phyloP scores from a whole-genome alignment of 1,284 basidiomycete species.

The Sporisorium scitamineum region DNA sequence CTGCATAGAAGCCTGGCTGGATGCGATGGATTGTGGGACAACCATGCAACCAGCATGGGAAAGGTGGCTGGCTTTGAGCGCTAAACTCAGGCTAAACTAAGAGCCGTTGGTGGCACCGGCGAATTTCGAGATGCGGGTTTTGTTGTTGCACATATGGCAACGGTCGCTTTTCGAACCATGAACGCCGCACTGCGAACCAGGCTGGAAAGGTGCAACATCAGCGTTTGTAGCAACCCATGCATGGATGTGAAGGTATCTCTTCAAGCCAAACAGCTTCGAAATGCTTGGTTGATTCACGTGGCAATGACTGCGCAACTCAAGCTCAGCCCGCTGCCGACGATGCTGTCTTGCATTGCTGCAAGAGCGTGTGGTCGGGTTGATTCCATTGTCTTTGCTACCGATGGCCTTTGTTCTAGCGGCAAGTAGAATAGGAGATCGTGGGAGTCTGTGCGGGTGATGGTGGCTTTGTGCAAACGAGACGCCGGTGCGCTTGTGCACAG shows the following conservation, averaged over 20 bases:
- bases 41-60: not conserved
- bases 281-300: not conserved
- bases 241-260: no score
- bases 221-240: no score
- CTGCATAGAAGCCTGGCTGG: slow-evolving; percentile 5
- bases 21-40: not conserved
- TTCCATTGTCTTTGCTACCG: no score
- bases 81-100: not conserved
- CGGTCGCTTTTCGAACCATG: not conserved
- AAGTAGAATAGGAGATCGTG: not conserved
- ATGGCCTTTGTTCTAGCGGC: no score
- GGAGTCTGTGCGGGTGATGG: not conserved
- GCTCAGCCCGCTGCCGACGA: no score
- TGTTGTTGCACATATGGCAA: not conserved
- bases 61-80: not conserved
- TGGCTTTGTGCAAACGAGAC: not conserved
- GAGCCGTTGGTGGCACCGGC: not conserved
- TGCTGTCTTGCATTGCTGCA: not conserved
- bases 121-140: not conserved
- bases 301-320: not conserved
- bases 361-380: no score
- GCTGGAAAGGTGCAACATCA: not conserved
- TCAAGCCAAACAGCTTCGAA: not conserved
- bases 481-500: not conserved
- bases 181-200: not conserved